Evolutionary conservation across 2,329 filamentous ascomycete species (phyloP).

Genomic region (Dothistroma pini): DNA sequence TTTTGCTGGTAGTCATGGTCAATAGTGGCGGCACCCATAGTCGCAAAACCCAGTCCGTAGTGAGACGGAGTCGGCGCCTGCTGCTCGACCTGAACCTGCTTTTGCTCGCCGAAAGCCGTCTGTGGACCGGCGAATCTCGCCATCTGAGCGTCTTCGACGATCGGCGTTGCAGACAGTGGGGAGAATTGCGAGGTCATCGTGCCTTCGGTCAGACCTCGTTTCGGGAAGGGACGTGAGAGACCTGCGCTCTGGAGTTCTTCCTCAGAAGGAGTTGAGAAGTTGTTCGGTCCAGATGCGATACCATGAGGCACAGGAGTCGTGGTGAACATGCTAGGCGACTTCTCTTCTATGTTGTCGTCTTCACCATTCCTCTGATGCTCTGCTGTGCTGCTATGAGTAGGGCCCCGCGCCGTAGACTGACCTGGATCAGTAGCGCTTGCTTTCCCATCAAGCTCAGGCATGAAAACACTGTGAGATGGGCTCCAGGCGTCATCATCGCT

Average conservation of each 20-base stretch:
- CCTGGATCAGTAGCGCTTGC: background rate
- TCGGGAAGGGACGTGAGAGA: slow-evolving; percentile 2
- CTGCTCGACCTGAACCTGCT: slow-evolving; percentile 23
- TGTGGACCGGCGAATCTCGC: slow-evolving; percentile 28
- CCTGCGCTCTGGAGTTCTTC: slow-evolving; percentile 23
- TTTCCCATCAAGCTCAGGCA: background rate
- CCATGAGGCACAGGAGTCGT: background rate
- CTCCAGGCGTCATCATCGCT: slow-evolving; percentile 19
- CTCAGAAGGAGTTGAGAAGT: slow-evolving; percentile 29
- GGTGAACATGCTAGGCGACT: background rate
- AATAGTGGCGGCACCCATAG: slow-evolving; percentile 19
- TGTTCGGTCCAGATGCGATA: background rate
- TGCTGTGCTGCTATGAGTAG: background rate
- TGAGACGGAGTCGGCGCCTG: slow-evolving; percentile 18
- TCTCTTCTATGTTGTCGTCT: background rate
- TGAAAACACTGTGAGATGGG: slow-evolving; percentile 27
- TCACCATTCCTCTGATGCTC: background rate
- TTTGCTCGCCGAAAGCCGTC: slow-evolving; percentile 26
- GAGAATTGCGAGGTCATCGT: slow-evolving; percentile 26
- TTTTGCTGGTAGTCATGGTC: slow-evolving; percentile 7
- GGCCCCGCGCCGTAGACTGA: background rate
- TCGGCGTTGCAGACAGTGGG: slow-evolving; percentile 30
- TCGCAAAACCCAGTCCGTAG: slow-evolving; percentile 9
- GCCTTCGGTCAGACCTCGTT: slow-evolving; percentile 16
- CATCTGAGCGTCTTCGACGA: slow-evolving; percentile 30